Evolutionary conservation across 2,329 filamentous ascomycete species (phyloP).

Genomic region (Furcasterigmium furcatum): DNA sequence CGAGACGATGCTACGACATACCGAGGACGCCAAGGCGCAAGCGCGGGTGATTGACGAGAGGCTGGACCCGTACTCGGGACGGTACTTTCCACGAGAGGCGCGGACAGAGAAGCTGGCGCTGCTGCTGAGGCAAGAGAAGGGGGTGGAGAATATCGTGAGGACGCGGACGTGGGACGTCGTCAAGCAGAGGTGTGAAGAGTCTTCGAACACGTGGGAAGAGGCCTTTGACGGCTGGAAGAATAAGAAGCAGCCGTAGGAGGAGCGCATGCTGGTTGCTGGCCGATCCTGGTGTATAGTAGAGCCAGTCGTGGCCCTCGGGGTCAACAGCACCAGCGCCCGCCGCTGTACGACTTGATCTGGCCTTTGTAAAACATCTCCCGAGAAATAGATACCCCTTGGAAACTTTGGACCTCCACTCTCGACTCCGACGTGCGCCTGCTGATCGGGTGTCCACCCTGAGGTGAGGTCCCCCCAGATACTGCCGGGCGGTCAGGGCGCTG

Average conservation of each 20-base stretch:
- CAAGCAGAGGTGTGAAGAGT: conserved; percentile 67
- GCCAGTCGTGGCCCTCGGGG: no score
- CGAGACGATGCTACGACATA: conserved; percentile 64
- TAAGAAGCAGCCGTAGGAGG: no score
- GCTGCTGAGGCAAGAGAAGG: conserved; percentile 70
- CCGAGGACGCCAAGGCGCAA: conserved; percentile 66
- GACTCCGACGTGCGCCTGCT: neutral
- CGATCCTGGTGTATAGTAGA: no score
- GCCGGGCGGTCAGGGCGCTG: neutral
- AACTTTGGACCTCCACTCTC: neutral
- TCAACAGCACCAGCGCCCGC: no score
- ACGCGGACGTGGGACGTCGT: conserved; percentile 79
- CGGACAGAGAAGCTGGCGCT: conserved; percentile 76
- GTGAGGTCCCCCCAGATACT: no score
- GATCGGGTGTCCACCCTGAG: no score
- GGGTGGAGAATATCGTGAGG: conserved; percentile 76
- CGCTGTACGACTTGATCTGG: no score
- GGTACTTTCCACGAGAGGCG: conserved; percentile 77
- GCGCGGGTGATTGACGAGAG: conserved; percentile 81
- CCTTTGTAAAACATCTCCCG: no score
- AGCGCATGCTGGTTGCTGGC: no score
- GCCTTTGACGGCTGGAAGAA: conserved; percentile 62
- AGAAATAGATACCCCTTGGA: neutral
- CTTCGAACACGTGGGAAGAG: conserved; percentile 58
- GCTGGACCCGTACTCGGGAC: conserved; percentile 83